These are phyloP conservation scores for Aphanomyces astaci DNA, from an alignment of 352 stramenopile genomes.

Conservation along the genomic window DNA sequence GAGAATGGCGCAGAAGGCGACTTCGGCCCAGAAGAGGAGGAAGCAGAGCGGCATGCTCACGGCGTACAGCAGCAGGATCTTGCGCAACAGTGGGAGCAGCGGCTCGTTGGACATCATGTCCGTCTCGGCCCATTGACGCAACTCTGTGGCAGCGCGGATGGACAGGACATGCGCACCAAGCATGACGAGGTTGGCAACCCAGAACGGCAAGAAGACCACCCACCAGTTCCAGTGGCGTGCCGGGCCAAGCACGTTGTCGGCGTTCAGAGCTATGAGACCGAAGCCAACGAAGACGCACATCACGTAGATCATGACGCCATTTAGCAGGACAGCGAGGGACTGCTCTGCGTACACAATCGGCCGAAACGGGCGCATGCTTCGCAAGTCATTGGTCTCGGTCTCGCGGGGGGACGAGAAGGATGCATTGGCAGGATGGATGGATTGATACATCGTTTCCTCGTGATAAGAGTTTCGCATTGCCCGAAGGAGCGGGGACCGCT, in stretches of 20 bases:
- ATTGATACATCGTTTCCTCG: constrained; percentile 68
- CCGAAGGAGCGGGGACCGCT: constrained; percentile 63
- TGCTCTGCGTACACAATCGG: constrained; percentile 73
- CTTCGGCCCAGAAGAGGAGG: constrained; percentile 70
- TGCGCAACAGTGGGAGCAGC: constrained; percentile 58
- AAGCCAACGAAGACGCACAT: constrained; percentile 65
- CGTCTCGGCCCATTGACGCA: constrained; percentile 67
- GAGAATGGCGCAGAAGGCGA: constrained; percentile 72
- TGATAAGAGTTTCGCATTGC: constrained; percentile 45
- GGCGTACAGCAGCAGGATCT: constrained; percentile 69
- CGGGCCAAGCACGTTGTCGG: constrained; percentile 54
- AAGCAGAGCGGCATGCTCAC: constrained; percentile 59
- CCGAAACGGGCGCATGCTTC: constrained; percentile 45
- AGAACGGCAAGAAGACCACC: constrained; percentile 74
- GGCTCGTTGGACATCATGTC: constrained; percentile 78
- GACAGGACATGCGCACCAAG: constrained; percentile 53
- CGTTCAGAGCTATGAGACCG: constrained; percentile 66
- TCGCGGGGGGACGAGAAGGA: constrained; percentile 25
- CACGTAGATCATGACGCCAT: constrained; percentile 68
- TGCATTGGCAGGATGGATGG: constrained; percentile 30
- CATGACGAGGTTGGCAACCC: constrained; percentile 58
- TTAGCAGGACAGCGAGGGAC: constrained; percentile 57
- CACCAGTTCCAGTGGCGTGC: constrained; percentile 60
- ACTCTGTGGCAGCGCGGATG: constrained; percentile 51
- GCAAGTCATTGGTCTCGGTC: constrained; percentile 24